Conservation (phyloP, 2,329 filamentous ascomycete species). For the Achaetomium macrosporum region DNA sequence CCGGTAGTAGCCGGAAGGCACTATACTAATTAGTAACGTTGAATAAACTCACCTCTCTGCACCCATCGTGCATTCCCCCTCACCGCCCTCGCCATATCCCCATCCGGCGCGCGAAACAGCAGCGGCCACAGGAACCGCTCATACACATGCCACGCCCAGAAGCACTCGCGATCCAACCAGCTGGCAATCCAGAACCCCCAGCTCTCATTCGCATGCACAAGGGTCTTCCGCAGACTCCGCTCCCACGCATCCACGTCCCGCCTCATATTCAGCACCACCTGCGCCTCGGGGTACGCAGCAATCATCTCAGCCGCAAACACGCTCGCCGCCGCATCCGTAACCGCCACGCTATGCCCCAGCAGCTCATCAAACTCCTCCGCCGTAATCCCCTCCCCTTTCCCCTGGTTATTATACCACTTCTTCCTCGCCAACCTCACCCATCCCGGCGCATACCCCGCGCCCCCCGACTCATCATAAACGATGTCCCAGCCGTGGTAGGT, state of each 20-base stretch:
- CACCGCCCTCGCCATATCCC: constrained; percentile 26
- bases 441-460: constrained; percentile 9
- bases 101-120: constrained; percentile 28
- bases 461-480: constrained; percentile 14
- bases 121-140: constrained; percentile 28
- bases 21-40: too few relatives aligned
- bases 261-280: constrained; percentile 28
- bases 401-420: constrained; percentile 8
- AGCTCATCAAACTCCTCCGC: constrained; percentile 22
- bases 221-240: constrained; percentile 27
- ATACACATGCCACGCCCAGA: constrained; percentile 31
- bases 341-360: constrained; percentile 21
- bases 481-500: constrained; percentile 25
- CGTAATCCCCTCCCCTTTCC: neutral
- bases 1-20: too few relatives aligned
- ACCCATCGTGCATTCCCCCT: constrained; percentile 28
- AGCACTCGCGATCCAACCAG: constrained; percentile 27
- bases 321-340: constrained; percentile 22
- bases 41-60: constrained; percentile 21
- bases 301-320: constrained; percentile 40
- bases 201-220: constrained; percentile 23
- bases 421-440: constrained; percentile 16
- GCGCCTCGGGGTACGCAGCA: constrained; percentile 27
- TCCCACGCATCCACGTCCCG: constrained; percentile 39
- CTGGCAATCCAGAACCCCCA: constrained; percentile 29